Base-by-base conservation (phyloP, 129 eudicot species). In the Silybum marianum region DNA sequence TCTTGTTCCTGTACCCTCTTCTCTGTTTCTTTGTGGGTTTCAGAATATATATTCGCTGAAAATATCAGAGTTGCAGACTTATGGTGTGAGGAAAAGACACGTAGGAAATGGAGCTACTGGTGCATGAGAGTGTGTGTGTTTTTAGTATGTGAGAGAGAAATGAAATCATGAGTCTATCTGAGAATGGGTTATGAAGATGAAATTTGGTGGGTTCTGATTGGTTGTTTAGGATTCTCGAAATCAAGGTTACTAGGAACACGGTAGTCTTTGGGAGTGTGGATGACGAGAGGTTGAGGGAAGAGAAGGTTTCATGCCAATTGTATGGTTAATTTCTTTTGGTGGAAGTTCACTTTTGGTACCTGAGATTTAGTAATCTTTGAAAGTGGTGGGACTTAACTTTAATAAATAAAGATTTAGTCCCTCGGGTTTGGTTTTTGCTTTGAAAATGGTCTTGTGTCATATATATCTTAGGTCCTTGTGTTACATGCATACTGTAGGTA, bases 131-230 rank as follows among this genome's bases (percentile, higher is more conserved):
- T 80, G 80, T 40, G 48, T 82, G 44, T 18, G 82, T 42, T 8
- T 42, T 42, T 42, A 42, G 51, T 42, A 11, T 7, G 74, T 32
- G 79, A 63, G 82, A 77, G 85, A 28, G 69, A 58, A 42, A 46
- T 46, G 72, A 51, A 46, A 83, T 72, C 91, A 72, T 62, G 66
- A 74, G 72, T 63, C 79, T 83, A 82, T 73, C 88, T 84, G 86
- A 72, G 74, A 65, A 78, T 80, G 85, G 81, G 88, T 60, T 19
- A 48, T 30, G 80, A 79, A 82, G 97, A 92, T 94, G 36, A 81
- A 90, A 87, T 77, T 85, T 83, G 84, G 76, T 87, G 97, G 84
- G 36, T 82, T 95, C 74, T 85, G 70, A 95, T 95, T 95, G 99
- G 99, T 78, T 87, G 93, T 71, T 80, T 87, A 83, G 88, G 97